Evolutionary conservation across 495 filamentous ascomycete genomes (phyloP).

Genomic region (Penicillium arizonense): DNA sequence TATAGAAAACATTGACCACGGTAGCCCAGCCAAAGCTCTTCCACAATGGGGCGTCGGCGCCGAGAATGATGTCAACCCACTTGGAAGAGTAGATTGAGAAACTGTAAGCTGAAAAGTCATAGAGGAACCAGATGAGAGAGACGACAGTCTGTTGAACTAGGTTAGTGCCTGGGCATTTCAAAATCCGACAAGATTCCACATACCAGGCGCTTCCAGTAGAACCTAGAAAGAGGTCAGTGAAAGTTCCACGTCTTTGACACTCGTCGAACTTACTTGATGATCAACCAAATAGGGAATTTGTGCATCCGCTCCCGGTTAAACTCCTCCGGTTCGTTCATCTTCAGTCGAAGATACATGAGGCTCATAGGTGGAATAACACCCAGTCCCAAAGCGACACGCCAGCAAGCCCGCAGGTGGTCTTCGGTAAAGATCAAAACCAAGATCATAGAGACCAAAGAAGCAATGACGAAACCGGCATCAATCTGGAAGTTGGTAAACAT

Average conservation of each 20-base stretch:
- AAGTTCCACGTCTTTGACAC: neutral
- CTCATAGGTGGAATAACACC: conserved; percentile 76
- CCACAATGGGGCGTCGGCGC: conserved; percentile 56
- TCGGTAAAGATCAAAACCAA: conserved; percentile 68
- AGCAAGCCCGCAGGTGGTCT: conserved; percentile 67
- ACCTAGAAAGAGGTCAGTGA: conserved; percentile 26
- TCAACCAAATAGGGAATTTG: conserved; percentile 48
- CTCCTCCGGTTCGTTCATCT: conserved; percentile 79
- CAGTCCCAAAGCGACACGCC: conserved; percentile 74
- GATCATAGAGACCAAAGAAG: conserved; percentile 71
- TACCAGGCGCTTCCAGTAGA: conserved; percentile 52
- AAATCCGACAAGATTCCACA: neutral
- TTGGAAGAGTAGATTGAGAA: conserved; percentile 76
- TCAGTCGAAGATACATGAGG: conserved; percentile 71
- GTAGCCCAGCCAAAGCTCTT: conserved; percentile 83
- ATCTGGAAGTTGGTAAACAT: conserved; percentile 91
- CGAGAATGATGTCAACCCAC: conserved; percentile 67
- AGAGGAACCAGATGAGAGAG: conserved; percentile 87
- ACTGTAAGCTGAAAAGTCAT: conserved; percentile 80
- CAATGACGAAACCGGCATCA: conserved; percentile 74
- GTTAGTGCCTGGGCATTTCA: conserved; percentile 18
- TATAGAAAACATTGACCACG: conserved; percentile 80
- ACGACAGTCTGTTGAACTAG: conserved; percentile 68
- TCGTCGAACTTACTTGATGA: conserved; percentile 42
- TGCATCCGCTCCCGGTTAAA: conserved; percentile 63